Base-by-base conservation (phyloP, 2,329 filamentous ascomycete genomes). In the Xylariaceae sp. region DNA sequence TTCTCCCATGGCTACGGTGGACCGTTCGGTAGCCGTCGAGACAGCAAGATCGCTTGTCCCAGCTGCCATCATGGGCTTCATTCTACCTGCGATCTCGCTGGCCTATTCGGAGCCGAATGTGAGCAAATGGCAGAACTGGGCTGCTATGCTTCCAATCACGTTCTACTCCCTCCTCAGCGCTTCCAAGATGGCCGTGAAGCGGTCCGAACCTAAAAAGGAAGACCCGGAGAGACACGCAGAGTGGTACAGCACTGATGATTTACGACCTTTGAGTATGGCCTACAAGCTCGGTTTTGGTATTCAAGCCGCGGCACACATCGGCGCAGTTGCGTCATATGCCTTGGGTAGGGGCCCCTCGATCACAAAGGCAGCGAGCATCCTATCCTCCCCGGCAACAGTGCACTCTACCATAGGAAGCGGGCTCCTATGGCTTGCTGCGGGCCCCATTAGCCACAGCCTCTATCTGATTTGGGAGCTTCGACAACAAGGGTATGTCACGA, bases 401-500 rank as follows among this genome's bases (percentile, higher is more conserved):
- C n/a, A n/a, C n/a, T n/a, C n/a, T n/a, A n/a, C n/a, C n/a, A n/a
- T n/a, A 1, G 39, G n/a, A 15, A 34, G 18, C 2, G 51, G 53
- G 3, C 21, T 56, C 7, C 19, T 56, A 18, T 47, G 22, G 2
- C 49, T 52, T 18, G 47, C 37, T 19, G 21, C 41, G 16, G 29
- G 51, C 5, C 30, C 42, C 26, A 19, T 49, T 8, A 30, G 16
- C 5, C 29, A 49, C 15, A 44, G 39, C 16, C 34, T 66, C 9
- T 65, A 63, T 53, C 45, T 54, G 5, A 50, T 64, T 8, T 67
- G 61, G 57, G 58, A 61, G 8, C 46, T 66, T 12, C 55, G 64
- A 9, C 52, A 56, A 1, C 21, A 56, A 3, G 65, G 65, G 1
- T 66, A 65, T 22, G 49, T 63, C 21, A 58, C 45, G 15, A 64